Evolutionary conservation across 208 protist genomes (phyloP).

Genomic region (Wallacemonas sp.): DNA sequence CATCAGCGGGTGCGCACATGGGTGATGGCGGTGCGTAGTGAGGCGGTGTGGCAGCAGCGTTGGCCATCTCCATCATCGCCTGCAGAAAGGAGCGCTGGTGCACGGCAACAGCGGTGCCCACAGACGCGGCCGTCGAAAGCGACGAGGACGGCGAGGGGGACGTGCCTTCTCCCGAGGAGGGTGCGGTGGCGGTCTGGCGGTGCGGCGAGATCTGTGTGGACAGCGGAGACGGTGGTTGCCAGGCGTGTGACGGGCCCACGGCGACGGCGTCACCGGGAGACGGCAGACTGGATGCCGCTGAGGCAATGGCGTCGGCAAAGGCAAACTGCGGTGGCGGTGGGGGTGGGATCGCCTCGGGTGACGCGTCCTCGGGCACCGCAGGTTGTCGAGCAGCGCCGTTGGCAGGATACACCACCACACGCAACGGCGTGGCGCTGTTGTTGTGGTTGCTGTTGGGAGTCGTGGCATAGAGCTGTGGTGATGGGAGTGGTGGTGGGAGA

Average conservation of each 20-base stretch:
- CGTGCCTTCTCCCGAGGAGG: background rate
- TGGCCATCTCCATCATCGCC: conserved; percentile 11
- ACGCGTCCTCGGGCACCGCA: background rate
- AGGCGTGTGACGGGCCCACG: background rate
- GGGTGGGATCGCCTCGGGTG: conserved; percentile 1
- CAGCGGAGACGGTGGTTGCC: background rate
- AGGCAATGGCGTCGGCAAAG: background rate
- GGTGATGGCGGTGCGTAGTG: too few species aligned
- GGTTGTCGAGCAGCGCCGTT: background rate
- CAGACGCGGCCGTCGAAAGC: background rate
- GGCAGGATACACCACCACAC: background rate
- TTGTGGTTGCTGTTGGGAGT: background rate
- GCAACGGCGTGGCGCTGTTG: background rate
- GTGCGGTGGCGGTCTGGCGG: background rate
- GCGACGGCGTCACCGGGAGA: background rate
- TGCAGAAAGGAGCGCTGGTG: conserved; percentile 8
- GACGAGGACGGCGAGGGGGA: background rate
- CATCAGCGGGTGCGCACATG: too few species aligned
- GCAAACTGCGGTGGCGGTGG: background rate
- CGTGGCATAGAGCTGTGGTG: too few species aligned
- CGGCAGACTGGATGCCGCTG: background rate
- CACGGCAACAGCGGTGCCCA: conserved; percentile 1
- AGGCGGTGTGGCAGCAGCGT: too few species aligned
- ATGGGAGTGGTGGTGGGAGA: background rate
- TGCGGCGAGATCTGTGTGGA: background rate